phyloP scores from a whole-genome alignment of 345 rosid species.

The Populus alba region DNA sequence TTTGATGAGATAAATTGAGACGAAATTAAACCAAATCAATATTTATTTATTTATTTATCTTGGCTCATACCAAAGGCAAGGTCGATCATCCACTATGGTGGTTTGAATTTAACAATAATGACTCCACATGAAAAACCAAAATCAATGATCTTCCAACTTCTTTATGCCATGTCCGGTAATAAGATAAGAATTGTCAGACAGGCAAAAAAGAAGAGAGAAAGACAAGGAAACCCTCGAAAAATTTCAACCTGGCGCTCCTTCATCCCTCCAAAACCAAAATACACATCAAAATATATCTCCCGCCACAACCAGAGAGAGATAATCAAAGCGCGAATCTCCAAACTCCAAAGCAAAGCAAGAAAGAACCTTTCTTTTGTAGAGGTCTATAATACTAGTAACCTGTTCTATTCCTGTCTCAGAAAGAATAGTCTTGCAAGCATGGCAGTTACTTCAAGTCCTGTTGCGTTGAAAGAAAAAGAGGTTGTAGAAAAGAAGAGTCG shows the following conservation, averaged over 20 bases:
- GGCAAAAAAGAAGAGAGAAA: not conserved
- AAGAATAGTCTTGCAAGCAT: constrained; percentile 4
- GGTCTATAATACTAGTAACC: not conserved
- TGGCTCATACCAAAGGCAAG: no score
- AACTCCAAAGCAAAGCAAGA: not conserved
- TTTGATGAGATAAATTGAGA: no score
- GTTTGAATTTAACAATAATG: no score
- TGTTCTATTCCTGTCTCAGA: not conserved
- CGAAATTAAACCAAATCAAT: no score
- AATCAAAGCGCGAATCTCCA: not conserved
- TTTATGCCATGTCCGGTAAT: not conserved
- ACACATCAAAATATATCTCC: not conserved
- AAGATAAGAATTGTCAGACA: not conserved
- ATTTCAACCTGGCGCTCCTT: constrained; percentile 2
- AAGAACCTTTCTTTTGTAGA: not conserved
- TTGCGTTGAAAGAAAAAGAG: not conserved
- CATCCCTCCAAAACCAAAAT: constrained; percentile 15
- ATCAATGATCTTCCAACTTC: no score
- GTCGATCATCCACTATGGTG: no score
- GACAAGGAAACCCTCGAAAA: constrained; percentile 5
- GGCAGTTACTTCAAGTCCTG: constrained; percentile 29
- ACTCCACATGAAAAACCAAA: no score
- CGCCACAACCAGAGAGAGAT: constrained; percentile 6
- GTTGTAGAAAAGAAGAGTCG: constrained; percentile 22
- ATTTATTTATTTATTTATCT: no score